Percentiles rank a stretch among this genome's conserved stretches.
These are phyloP conservation scores for Xylaria cubensis DNA, from an alignment of 495 filamentous ascomycete species.

Conservation along the genomic window DNA sequence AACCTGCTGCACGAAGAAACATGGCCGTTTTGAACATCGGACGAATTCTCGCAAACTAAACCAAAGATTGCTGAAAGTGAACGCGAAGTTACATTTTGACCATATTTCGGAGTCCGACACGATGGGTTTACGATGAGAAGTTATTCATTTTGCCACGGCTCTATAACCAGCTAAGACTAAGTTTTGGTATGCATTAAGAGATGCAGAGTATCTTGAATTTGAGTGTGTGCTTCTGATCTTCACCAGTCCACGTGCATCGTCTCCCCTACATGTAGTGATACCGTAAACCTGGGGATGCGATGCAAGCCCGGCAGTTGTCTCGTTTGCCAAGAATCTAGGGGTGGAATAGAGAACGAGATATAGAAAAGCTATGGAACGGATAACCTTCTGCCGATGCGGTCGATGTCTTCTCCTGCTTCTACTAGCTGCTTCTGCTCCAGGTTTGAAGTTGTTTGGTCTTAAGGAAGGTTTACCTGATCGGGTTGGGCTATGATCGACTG, in stretches of 20 bases:
- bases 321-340: slow-evolving; percentile 9
- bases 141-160: background rate
- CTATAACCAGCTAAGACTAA: background rate
- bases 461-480: slow-evolving; percentile 9
- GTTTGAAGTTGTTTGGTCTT: slow-evolving; percentile 1
- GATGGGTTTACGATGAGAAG: background rate
- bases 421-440: background rate
- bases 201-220: background rate
- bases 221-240: slow-evolving; percentile 1
- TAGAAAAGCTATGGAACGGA: background rate
- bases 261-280: background rate
- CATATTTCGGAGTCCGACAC: background rate
- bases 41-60: slow-evolving; percentile 4
- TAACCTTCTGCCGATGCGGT: slow-evolving; percentile 4
- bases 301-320: background rate
- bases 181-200: background rate
- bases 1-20: background rate
- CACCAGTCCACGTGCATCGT: background rate
- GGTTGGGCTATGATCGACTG: background rate
- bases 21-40: slow-evolving; percentile 22
- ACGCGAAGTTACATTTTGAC: background rate
- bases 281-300: background rate
- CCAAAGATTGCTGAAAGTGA: background rate
- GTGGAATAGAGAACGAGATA: background rate
- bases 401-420: slow-evolving; percentile 1